Evolutionary conservation across 345 rosid genomes (phyloP).

Genomic region (Gossypium bickii): DNA sequence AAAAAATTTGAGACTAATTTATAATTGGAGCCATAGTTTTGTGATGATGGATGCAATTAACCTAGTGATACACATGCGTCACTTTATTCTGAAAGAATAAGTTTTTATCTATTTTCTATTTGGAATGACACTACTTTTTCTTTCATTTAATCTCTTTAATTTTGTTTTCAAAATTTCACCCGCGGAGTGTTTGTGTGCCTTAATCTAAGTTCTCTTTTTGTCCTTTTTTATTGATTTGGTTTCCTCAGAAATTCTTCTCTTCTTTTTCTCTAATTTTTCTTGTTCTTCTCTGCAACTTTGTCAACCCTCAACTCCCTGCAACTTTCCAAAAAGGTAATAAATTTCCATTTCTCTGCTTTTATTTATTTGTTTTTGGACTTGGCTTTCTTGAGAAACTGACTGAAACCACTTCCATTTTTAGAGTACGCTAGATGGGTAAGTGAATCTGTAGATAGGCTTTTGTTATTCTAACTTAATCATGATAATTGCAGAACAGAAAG

Average conservation of each 20-base stretch:
- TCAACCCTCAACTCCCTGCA: not conserved
- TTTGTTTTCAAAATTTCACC: not conserved
- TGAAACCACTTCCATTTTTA: not conserved
- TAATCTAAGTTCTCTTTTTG: not conserved
- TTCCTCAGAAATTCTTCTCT: not conserved
- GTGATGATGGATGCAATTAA: too few relatives aligned
- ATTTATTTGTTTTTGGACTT: not conserved
- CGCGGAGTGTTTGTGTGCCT: not conserved
- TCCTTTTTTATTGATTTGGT: not conserved
- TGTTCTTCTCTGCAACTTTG: not conserved
- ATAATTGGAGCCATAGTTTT: not conserved
- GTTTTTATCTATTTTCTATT: too few relatives aligned
- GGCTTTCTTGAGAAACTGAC: slow-evolving; percentile 2
- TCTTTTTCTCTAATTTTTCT: not conserved
- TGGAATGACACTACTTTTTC: not conserved
- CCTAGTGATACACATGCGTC: not conserved
- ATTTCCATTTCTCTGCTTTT: not conserved
- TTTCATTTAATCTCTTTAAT: not conserved
- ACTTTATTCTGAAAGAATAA: not conserved
- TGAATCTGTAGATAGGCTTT: not conserved
- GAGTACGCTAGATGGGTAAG: not conserved
- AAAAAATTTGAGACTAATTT: not conserved
- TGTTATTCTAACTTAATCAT: not conserved
- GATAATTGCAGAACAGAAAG: not conserved
- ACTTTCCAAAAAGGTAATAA: not conserved